These are phyloP conservation scores for Monilinia polystroma DNA, from an alignment of 2,329 filamentous ascomycete genomes.

Conservation along the genomic window DNA sequence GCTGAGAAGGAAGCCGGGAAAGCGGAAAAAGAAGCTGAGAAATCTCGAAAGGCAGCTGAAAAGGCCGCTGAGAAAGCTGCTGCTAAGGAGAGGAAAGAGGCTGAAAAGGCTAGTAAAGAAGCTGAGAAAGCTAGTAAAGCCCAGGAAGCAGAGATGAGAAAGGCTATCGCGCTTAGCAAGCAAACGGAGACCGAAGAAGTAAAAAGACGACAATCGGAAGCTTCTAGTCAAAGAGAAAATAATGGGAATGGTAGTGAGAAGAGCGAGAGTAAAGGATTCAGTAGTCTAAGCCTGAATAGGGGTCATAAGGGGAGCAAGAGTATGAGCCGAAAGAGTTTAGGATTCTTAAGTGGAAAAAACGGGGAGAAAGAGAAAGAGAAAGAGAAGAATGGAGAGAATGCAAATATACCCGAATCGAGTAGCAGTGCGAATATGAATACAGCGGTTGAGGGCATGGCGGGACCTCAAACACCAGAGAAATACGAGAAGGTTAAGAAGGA, in stretches of 20 bases:
- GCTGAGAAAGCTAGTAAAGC: constrained; percentile 17
- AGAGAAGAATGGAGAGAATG: constrained; percentile 19
- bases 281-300: constrained; percentile 42
- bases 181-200: constrained; percentile 15
- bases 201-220: constrained; percentile 13
- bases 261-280: constrained; percentile 42
- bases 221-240: constrained; percentile 11
- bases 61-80: constrained; percentile 46
- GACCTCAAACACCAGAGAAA: constrained; percentile 43
- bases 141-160: constrained; percentile 17
- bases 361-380: constrained; percentile 42
- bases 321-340: constrained; percentile 71
- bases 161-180: constrained; percentile 14
- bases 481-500: constrained; percentile 55
- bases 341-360: constrained; percentile 53
- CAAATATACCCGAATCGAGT: constrained; percentile 25
- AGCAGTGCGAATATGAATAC: constrained; percentile 25
- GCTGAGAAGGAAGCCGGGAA: constrained; percentile 57
- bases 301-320: constrained; percentile 74
- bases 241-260: constrained; percentile 30
- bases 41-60: constrained; percentile 41
- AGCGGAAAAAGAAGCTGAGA: constrained; percentile 51
- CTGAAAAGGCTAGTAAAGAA: constrained; percentile 18
- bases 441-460: constrained; percentile 34
- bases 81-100: constrained; percentile 19